Evolutionary conservation across 1,284 basidiomycete species (phyloP), one percentile per base, ranked within the genome.

Genomic region (Naganishia albida): DNA sequence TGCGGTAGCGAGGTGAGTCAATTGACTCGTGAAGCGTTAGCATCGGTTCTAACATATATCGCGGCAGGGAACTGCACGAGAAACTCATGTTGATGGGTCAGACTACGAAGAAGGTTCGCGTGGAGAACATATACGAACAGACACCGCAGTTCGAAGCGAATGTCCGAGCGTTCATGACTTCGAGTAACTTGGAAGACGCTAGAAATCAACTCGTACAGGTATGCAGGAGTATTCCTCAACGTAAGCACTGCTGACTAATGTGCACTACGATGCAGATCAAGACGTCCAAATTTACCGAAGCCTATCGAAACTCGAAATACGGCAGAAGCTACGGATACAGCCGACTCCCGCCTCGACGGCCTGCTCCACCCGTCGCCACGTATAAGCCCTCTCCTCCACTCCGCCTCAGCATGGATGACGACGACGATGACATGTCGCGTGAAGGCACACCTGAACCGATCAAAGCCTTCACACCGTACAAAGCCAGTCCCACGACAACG

Each of bases 81-180:
- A 88, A 88, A 71, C 82, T 99, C 3, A 80, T 95, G 16, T 83
- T 98, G 49, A 85, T 96, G 67, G 97, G 97, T 72, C 95, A 98
- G 78, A 93, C 87, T 80, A 98, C 94, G 63, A 98, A 96, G 83
- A 93, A 93, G 70, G 88, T 99, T 50, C 87, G 93, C 67, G 89
- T 99, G 67, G 94, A 98, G 75, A 94, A 91, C 73, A 98, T 99
- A 72, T 98, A 95, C 81, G 88, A 88, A 70, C 90, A 93, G 20
- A 88, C 87, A 3, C 87, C 88, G 48, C 92, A 95, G 76, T 88
- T 92, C 10, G 83, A 84, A 69, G 90, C 95, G 79, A 99, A 99
- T 74, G 91, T 98, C 16, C 80, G 86, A 40, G 87, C 92, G 1
- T 98, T 95, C 83, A 87, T 85, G 73, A 84, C 87, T 62, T 87